Conservation (phyloP, 305 asterid genomes). For the Fraxinus greggii region DNA sequence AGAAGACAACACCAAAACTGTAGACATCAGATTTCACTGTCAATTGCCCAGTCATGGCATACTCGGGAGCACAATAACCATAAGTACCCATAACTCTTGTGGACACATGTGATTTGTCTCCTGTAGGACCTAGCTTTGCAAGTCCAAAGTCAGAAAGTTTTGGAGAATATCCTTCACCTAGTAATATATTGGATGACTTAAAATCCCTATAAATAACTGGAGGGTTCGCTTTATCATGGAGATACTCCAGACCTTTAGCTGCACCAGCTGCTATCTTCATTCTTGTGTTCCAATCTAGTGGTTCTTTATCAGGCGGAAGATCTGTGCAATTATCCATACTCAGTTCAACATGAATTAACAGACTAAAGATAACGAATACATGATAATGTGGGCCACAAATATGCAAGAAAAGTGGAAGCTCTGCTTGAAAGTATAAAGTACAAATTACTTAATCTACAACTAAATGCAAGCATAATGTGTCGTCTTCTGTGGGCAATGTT, state of each 20-base stretch:
- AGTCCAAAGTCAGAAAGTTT: conserved; percentile 60
- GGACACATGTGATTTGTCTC: conserved; percentile 51
- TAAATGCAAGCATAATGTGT: neutral
- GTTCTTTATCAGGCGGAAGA: conserved; percentile 52
- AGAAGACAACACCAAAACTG: conserved; percentile 57
- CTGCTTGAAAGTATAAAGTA: neutral
- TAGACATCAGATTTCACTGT: conserved; percentile 60
- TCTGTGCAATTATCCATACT: conserved; percentile 30
- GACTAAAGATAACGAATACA: neutral
- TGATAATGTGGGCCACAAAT: neutral
- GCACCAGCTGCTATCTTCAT: conserved; percentile 68
- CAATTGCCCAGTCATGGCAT: conserved; percentile 63
- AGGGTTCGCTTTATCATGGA: conserved; percentile 59
- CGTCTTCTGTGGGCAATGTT: neutral
- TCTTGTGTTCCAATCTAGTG: conserved; percentile 59
- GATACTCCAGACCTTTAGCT: conserved; percentile 59
- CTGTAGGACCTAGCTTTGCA: conserved; percentile 63
- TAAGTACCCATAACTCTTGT: conserved; percentile 66
- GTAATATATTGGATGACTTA: conserved; percentile 57
- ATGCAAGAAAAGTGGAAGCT: neutral
- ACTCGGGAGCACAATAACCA: conserved; percentile 63
- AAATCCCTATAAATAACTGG: conserved; percentile 60
- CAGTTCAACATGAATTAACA: neutral
- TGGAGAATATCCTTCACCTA: conserved; percentile 47
- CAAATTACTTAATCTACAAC: neutral